Evolutionary conservation across 208 protist genomes (phyloP), one percentile per base, ranked within the genome.

Genomic region (Acanthamoeba triangularis): DNA sequence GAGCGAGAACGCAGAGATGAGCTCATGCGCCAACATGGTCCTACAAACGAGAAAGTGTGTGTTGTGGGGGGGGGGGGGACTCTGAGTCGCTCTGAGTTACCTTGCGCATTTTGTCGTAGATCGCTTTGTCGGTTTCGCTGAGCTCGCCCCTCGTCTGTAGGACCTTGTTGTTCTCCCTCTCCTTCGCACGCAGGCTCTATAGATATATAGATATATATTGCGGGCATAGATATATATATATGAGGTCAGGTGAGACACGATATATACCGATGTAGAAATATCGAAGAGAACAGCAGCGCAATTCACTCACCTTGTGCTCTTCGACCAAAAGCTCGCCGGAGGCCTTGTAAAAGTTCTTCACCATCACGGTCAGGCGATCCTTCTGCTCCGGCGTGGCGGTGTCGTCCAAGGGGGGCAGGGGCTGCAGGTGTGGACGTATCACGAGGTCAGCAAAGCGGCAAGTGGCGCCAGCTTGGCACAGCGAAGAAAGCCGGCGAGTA

Each of bases 81-180:
- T 8, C 41, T 16, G 23, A 18, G 41, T 16, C 16, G 35, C 13
- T 44, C 14, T 14, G 3, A 59, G 2, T 4, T 2, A 87, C 49
- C 49, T 96, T 97, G 85, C 96, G 93, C 52, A 96, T 63, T 52
- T 78, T n/a, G 41, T 97, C 96, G 49, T 97, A 97, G 11, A 49
- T 23, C 10, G 59, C 37, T 14, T 88, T 80, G 33, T 91, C 33
- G 13, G 76, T n/a, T 41, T 95, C 95, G 93, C 94, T 72, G 30
- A 97, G 74, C 72, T 97, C 96, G 78, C 96, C 96, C 59, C 95
- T 88, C 14, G 65, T 96, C 54, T 87, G 63, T 52, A 96, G 94
- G 8, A 95, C 78, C 30, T 56, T 82, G 47, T 96, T 94, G 41
- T 96, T 96, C 63, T 97, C 95, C 59, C 90, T 96, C 49, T 97